phyloP scores from a whole-genome alignment of 192 early-diverging fungal species.

The Geranomyces variabilis region DNA sequence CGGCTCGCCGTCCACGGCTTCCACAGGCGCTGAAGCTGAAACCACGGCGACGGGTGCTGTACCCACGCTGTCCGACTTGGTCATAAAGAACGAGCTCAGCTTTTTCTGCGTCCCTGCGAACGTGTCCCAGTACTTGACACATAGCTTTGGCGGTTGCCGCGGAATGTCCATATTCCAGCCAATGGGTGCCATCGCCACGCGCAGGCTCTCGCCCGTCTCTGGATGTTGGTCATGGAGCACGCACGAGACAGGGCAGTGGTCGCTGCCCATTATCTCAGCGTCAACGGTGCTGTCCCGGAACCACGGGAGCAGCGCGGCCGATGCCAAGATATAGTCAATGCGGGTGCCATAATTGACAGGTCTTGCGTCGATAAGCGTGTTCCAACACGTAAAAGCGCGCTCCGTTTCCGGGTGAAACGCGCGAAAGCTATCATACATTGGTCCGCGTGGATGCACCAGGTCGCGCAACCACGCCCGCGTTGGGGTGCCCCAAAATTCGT shows the following conservation, averaged over 20 bases:
- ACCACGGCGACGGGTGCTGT: not conserved
- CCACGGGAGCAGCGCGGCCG: conserved; percentile 57
- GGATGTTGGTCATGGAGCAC: conserved; percentile 29
- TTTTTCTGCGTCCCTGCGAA: conserved; percentile 64
- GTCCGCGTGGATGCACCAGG: conserved; percentile 60
- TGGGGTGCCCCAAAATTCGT: conserved; percentile 58
- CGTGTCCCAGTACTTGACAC: conserved; percentile 61
- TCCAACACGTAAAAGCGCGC: conserved; percentile 71
- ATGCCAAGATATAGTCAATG: conserved; percentile 74
- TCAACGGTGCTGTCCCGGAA: conserved; percentile 62
- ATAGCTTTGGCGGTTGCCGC: conserved; percentile 43
- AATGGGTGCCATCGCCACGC: conserved; percentile 15
- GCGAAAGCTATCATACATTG: conserved; percentile 69
- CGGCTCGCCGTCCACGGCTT: no score
- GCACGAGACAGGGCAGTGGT: conserved; percentile 77
- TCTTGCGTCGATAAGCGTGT: conserved; percentile 70
- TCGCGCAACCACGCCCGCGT: conserved; percentile 69
- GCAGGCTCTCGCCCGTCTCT: conserved; percentile 20
- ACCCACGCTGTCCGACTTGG: conserved; percentile 21
- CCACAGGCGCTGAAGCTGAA: no score
- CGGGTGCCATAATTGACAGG: conserved; percentile 65
- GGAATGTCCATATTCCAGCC: conserved; percentile 17
- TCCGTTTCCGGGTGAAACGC: conserved; percentile 58
- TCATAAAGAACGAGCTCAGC: conserved; percentile 52
- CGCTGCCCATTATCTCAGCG: conserved; percentile 69